These are phyloP conservation scores for Aspergillus brunneoviolaceus DNA, from an alignment of 2,329 filamentous ascomycete genomes.

Conservation along the genomic window DNA sequence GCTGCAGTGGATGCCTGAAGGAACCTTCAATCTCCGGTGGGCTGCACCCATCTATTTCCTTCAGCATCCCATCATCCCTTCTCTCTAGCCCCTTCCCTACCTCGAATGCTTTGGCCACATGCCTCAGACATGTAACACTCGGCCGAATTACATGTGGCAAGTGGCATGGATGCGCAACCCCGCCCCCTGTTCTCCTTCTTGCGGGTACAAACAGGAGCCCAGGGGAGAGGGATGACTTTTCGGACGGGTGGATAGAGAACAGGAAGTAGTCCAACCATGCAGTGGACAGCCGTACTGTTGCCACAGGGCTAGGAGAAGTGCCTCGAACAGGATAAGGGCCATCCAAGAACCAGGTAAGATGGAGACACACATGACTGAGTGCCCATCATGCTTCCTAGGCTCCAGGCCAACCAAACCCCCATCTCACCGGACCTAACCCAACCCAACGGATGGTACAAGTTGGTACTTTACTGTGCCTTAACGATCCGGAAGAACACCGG, in stretches of 20 bases:
- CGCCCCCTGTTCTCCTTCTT: not conserved
- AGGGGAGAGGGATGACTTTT: not conserved
- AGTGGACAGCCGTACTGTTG: conserved; percentile 1
- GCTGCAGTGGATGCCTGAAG: conserved; percentile 10
- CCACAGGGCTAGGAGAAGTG: conserved; percentile 10
- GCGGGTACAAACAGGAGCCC: not conserved
- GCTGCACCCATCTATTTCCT: conserved; percentile 3
- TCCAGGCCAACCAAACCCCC: not conserved
- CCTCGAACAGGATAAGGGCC: conserved; percentile 3
- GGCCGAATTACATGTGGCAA: not conserved
- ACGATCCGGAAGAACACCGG: conserved; percentile 1
- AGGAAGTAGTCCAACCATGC: not conserved
- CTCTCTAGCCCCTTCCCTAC: conserved; percentile 1
- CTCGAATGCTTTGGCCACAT: not conserved
- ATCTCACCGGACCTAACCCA: not conserved
- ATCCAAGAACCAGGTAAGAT: not conserved
- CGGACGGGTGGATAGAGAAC: not conserved
- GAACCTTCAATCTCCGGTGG: conserved; percentile 14
- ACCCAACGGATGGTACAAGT: not conserved
- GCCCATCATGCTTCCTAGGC: not conserved
- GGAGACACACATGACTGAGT: not conserved
- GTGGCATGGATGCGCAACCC: not conserved
- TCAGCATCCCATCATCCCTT: not conserved
- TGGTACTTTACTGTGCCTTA: not conserved
- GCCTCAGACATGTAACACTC: not conserved